Evolutionary conservation across 495 filamentous ascomycete species (phyloP).

Genomic region (Xylaria grammica): DNA sequence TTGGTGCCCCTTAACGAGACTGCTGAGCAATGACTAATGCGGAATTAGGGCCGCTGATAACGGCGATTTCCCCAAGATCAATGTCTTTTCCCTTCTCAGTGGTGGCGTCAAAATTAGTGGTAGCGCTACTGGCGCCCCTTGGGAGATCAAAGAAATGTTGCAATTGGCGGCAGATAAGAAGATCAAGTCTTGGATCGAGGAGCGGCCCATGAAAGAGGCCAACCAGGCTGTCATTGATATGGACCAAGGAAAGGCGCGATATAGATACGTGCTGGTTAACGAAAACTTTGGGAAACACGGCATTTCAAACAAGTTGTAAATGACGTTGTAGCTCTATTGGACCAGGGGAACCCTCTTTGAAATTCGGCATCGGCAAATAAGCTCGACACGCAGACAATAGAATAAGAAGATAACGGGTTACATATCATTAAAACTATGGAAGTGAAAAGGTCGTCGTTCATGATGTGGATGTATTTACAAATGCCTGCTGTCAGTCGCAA

Average conservation of each 20-base stretch:
- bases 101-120: constrained; percentile 72
- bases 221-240: constrained; percentile 73
- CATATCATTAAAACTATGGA: too few relatives aligned
- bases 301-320: constrained; percentile 7
- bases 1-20: neutral
- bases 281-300: constrained; percentile 45
- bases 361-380: too few relatives aligned
- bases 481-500: too few relatives aligned
- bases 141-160: constrained; percentile 81
- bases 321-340: neutral
- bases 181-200: constrained; percentile 75
- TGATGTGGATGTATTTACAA: too few relatives aligned
- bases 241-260: constrained; percentile 71
- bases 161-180: constrained; percentile 74
- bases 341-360: too few relatives aligned
- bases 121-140: constrained; percentile 72
- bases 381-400: too few relatives aligned
- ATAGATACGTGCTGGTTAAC: constrained; percentile 76
- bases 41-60: constrained; percentile 43
- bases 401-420: too few relatives aligned
- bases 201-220: constrained; percentile 71
- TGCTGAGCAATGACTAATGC: constrained; percentile 2
- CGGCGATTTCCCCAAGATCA: constrained; percentile 56
- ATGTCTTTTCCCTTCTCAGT: constrained; percentile 69
- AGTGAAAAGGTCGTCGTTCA: too few relatives aligned